Conservation (phyloP, 2,329 filamentous ascomycete species). For the Chaetomiaceae sp. region DNA sequence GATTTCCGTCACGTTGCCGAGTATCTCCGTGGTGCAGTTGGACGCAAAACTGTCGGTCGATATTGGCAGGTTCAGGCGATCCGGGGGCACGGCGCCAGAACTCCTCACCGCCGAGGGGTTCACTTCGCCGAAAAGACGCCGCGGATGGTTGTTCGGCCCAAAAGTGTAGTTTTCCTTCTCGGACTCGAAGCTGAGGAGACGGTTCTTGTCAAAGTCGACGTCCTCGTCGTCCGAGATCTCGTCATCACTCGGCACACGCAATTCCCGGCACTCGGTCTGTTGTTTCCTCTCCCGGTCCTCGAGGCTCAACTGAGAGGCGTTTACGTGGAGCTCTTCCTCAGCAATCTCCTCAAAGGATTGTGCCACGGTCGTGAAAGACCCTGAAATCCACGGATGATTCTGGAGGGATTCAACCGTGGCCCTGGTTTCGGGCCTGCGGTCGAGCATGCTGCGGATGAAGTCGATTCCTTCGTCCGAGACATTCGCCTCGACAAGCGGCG, state of each 20-base stretch:
- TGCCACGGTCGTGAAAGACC: conserved; percentile 21
- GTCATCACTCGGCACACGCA: conserved; percentile 26
- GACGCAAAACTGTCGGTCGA: conserved; percentile 31
- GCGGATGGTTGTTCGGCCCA: conserved; percentile 43
- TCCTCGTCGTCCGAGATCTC: conserved; percentile 30
- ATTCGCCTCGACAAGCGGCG: conserved; percentile 53
- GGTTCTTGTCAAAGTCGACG: conserved; percentile 35
- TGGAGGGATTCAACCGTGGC: conserved; percentile 69
- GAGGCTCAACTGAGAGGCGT: conserved; percentile 62
- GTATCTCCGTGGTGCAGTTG: conserved; percentile 33
- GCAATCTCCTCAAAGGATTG: conserved; percentile 58
- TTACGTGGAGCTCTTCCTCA: conserved; percentile 55
- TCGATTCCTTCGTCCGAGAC: conserved; percentile 67
- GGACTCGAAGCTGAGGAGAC: conserved; percentile 56
- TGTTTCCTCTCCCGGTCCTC: conserved; percentile 38
- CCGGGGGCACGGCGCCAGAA: conserved; percentile 46
- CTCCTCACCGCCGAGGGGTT: conserved; percentile 50
- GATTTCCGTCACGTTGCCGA: conserved; percentile 38
- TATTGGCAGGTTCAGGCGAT: conserved; percentile 46
- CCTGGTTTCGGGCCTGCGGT: conserved; percentile 71
- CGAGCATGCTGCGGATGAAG: conserved; percentile 74
- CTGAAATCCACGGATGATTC: conserved; percentile 67
- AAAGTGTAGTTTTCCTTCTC: conserved; percentile 77
- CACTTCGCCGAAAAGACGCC: conserved; percentile 53
- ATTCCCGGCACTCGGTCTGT: conserved; percentile 19